Conservation (phyloP, 179 eudicot genomes). For the Vitellaria paradoxa region DNA sequence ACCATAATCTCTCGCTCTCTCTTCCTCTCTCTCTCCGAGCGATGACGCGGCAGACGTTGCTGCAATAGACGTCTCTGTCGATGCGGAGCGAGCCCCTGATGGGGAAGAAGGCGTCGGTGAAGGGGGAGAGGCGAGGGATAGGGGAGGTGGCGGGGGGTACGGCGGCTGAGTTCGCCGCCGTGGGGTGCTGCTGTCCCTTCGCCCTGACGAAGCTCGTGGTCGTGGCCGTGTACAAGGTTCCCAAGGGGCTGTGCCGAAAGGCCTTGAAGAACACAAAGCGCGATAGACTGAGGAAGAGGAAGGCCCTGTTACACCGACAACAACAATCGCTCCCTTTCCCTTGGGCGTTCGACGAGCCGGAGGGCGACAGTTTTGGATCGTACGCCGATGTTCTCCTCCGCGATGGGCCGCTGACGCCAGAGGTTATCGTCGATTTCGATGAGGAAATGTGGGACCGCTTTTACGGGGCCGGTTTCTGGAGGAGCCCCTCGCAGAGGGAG, state of each 20-base stretch:
- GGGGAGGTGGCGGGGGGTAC: slow-evolving; percentile 7
- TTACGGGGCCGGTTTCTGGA: slow-evolving; percentile 27
- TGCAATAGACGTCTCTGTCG: no score
- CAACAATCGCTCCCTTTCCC: background rate
- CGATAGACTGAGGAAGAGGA: background rate
- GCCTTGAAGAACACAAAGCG: background rate
- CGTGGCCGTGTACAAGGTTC: background rate
- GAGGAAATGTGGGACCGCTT: slow-evolving; percentile 26
- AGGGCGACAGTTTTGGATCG: no score
- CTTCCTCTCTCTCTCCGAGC: no score
- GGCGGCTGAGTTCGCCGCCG: slow-evolving; percentile 8
- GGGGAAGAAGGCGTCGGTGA: background rate
- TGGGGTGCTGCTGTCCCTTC: slow-evolving; percentile 4
- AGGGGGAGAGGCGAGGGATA: background rate
- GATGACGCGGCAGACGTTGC: no score
- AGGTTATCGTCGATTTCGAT: background rate
- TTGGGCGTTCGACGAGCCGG: background rate
- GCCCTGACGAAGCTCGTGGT: slow-evolving; percentile 1
- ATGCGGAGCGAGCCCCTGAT: no score
- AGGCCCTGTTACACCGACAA: background rate
- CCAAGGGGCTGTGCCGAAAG: slow-evolving; percentile 14
- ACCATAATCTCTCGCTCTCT: no score
- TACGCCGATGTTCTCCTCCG: background rate
- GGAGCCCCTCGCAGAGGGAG: slow-evolving; percentile 23
- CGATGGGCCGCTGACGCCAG: background rate